These are phyloP conservation scores for Hymenoscyphus fructigenus DNA, from an alignment of 2,329 filamentous ascomycete species.

Conservation along the genomic window DNA sequence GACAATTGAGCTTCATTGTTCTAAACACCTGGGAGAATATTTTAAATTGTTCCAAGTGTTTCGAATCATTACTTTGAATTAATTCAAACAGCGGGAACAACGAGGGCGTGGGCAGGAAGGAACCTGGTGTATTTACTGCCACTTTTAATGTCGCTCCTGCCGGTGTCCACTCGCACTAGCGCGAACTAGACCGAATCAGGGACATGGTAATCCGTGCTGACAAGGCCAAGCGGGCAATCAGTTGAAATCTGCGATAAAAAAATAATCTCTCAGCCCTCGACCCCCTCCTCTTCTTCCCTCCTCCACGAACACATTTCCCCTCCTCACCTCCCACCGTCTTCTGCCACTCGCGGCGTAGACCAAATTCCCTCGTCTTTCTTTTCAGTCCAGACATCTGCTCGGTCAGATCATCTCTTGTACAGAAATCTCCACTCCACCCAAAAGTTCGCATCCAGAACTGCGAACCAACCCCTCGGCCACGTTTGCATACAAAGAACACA, in stretches of 20 bases:
- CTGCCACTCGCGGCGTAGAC: constrained; percentile 38
- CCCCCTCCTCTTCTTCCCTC: constrained; percentile 11
- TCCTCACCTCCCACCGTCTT: constrained; percentile 22
- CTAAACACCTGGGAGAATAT: no score
- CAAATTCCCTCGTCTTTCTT: constrained; percentile 18
- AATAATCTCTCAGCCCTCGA: constrained; percentile 11
- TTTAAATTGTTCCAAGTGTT: no score
- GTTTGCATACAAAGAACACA: constrained; percentile 28
- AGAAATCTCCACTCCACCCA: constrained; percentile 30
- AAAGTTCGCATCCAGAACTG: constrained; percentile 12
- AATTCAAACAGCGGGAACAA: no score
- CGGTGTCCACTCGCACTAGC: neutral
- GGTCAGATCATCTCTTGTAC: constrained; percentile 17
- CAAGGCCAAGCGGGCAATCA: constrained; percentile 9
- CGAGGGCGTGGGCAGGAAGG: no score
- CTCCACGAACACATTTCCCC: constrained; percentile 13
- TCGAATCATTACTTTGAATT: no score
- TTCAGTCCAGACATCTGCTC: constrained; percentile 23
- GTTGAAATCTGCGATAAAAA: constrained; percentile 18
- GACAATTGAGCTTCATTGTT: no score
- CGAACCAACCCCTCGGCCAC: constrained; percentile 26
- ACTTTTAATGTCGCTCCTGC: neutral
- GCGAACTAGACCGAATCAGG: constrained; percentile 3
- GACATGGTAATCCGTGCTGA: neutral
- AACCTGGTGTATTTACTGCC: no score